These are phyloP conservation scores for Selaginella moellendorffii DNA, from an alignment of 75 land plant genomes.

Conservation along the genomic window DNA sequence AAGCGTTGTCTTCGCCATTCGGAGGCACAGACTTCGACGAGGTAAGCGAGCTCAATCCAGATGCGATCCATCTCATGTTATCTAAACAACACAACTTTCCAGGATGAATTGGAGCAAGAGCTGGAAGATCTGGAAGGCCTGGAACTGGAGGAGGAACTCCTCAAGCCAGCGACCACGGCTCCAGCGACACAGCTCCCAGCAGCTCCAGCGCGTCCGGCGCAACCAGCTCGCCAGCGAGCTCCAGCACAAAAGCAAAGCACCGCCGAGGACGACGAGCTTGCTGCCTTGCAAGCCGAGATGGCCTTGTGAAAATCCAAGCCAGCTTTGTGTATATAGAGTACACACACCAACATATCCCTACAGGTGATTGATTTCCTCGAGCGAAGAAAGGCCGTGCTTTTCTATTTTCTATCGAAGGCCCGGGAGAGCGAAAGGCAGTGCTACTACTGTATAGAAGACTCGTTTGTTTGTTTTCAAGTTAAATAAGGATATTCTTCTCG, in stretches of 20 bases:
- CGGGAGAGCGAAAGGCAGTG: too few relatives aligned
- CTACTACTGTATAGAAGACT: too few relatives aligned
- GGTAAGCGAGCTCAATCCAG: slow-evolving; percentile 15
- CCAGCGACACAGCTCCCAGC: slow-evolving; percentile 29
- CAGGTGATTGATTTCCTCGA: too few relatives aligned
- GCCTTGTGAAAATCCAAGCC: slow-evolving; percentile 29
- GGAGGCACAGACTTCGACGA: slow-evolving; percentile 81
- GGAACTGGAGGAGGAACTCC: slow-evolving; percentile 67
- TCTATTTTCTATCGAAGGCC: too few relatives aligned
- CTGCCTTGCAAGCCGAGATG: slow-evolving; percentile 75
- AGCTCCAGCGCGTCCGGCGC: slow-evolving; percentile 35
- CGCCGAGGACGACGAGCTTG: slow-evolving; percentile 62
- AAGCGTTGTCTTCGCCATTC: slow-evolving; percentile 56
- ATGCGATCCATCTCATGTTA: background rate
- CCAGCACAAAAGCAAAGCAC: slow-evolving; percentile 17
- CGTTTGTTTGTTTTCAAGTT: too few relatives aligned
- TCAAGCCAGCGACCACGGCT: slow-evolving; percentile 51
- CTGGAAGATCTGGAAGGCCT: slow-evolving; percentile 71
- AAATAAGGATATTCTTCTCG: too few relatives aligned
- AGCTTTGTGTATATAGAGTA: too few relatives aligned
- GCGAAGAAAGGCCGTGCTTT: too few relatives aligned
- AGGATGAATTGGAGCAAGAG: slow-evolving; percentile 81
- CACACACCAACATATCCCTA: too few relatives aligned
- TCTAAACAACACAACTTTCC: background rate
- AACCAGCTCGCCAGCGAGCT: slow-evolving; percentile 27